Base-by-base conservation (phyloP, 164 flowering plant species). In the Litsea cubeba region DNA sequence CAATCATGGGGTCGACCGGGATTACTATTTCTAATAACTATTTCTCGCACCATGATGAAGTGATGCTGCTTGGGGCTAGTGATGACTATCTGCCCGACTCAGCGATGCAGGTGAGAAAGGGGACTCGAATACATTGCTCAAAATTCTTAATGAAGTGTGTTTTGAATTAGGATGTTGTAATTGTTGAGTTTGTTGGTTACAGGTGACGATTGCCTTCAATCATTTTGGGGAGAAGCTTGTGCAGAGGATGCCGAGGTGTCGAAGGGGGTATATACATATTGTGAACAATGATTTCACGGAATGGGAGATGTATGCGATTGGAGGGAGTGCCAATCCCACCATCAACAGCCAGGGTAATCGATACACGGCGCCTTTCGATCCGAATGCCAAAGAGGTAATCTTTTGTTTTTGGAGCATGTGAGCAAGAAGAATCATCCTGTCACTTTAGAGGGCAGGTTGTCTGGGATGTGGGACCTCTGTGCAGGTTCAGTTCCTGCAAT, bases 221-320 rank as follows among this genome's bases (percentile, higher is more conserved):
- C 89, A 85, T 64, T 92, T 92, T 65, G 97, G 97, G 12, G 86
- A 77, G 71, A 87, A 58, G 60, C 82, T 90, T 75, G 89, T 89
- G 51, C 94, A 92, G 85, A 70, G 97, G 17, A 90, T 92, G 97
- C 97, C 97, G 0, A 77, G 97, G 78, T 87, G 91, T 63, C 67
- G 97, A 30, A 83, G 79, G 54, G 97, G 97, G 2, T 92, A 89
- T 79, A 77, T 92, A n/a, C 97, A 92, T 72, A 89, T 90, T 46
- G 97, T 87, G 22, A 92, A 92, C 79, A 92, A 90, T 60, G 95
- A 92, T 74, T 90, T 83, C 77, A 85, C 87, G 12, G 79, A 82
- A 62, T 90, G 97, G 97, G 83, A 91, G 80, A 92, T 89, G 93
- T 92, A 92, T 50, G 97, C 97, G 4, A 91, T 92, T 54, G 94